Base-by-base conservation (phyloP, 306 rosid species). In the Herpetospermum pedunculosum region DNA sequence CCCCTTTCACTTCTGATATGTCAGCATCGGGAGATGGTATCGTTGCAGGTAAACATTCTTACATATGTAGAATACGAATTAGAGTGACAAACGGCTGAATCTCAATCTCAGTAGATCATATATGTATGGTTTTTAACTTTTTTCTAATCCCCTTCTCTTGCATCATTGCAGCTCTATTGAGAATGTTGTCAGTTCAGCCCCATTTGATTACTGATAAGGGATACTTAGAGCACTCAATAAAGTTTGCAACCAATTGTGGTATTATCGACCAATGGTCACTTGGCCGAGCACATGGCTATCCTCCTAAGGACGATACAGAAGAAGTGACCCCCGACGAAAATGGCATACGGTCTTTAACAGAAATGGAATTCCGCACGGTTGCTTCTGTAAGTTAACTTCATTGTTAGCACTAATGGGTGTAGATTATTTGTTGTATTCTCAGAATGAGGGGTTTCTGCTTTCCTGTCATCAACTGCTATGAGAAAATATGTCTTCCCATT, bases 21-120 rank as follows among this genome's bases (percentile, higher is more conserved):
- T 91, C 97, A 52, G 97, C 99, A 54, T 85, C 96, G 25, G 99
- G 97, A 81, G 97, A 94, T 16, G 99, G 96, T 80, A 88, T 91
- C 41, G 89, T 88, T 76, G 99, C 97, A 77, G 99, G 99, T 94
- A 41, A 38, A 88, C 30, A 23, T 41, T 78, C 60, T 26, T 53
- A 12, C 1, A 28, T 5, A 23, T 6, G 55, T 0, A 25, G 7
- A 18, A 18, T 15, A 48, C 3, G 4, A 43, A 43, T 43, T 5
- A 3, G 2, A 48, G 21, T 50, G 57, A 53, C 7, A 9, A 57
- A 3, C 0, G 32, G 64, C 4, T 14, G 38, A 57, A 57, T 57
- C 38, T 53, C n/a, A n/a, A n/a, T n/a, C n/a, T 57, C 0, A 6
- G 64, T 14, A 8, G 8, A 57, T 13, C 64, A 13, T 28, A 34